phyloP scores from a whole-genome alignment of 2,329 filamentous ascomycete genomes.

The Colletotrichum neosansevieriae region DNA sequence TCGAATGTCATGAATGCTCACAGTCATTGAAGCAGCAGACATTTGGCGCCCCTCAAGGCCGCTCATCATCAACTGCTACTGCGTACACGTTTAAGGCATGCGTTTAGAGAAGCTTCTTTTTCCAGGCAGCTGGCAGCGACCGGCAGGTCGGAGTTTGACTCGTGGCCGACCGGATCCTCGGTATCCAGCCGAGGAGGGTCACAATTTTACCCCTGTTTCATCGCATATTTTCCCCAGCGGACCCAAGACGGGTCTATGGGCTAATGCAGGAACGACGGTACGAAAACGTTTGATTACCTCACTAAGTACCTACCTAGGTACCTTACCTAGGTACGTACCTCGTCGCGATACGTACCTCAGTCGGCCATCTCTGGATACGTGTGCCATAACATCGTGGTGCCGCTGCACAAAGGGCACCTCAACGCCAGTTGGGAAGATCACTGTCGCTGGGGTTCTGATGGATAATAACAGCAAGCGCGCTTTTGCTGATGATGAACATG shows the following conservation, averaged over 20 bases:
- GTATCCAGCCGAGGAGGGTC: slow-evolving; percentile 39
- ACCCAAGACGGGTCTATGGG: slow-evolving; percentile 33
- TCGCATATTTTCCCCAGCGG: slow-evolving; percentile 37
- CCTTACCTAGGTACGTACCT: too few relatives aligned
- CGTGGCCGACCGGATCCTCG: slow-evolving; percentile 34
- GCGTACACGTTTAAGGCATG: neutral
- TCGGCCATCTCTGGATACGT: slow-evolving; percentile 25
- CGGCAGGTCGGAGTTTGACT: neutral
- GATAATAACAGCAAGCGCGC: neutral
- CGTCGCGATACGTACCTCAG: slow-evolving; percentile 19
- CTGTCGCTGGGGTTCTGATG: neutral
- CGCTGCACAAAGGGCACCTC: neutral
- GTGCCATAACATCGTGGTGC: slow-evolving; percentile 36
- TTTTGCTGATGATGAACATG: neutral
- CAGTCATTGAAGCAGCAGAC: neutral
- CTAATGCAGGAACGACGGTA: slow-evolving; percentile 41
- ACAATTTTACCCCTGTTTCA: slow-evolving; percentile 41
- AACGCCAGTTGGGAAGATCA: neutral
- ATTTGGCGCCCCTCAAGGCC: neutral
- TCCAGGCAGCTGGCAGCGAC: neutral
- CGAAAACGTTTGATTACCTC: slow-evolving; percentile 31
- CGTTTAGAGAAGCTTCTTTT: neutral
- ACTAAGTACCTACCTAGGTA: neutral
- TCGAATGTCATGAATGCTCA: neutral
- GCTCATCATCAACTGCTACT: neutral